phyloP scores from a whole-genome alignment of 371 early-diverging fungal genomes.

The Rhizopus sp. region DNA sequence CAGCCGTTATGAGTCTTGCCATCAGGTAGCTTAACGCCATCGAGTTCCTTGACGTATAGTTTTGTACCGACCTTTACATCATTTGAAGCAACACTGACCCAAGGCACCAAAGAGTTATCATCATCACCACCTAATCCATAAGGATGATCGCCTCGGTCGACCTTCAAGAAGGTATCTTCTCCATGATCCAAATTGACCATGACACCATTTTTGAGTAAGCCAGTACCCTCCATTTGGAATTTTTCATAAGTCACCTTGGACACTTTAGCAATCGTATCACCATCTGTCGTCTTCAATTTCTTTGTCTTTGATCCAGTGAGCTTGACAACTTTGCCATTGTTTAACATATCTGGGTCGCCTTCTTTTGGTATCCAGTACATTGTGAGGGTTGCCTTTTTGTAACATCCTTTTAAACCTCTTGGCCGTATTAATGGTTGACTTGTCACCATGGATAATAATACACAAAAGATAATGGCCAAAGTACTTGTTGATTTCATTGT shows the following conservation, averaged over 20 bases:
- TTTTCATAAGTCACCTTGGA: constrained; percentile 30
- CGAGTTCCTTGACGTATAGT: constrained; percentile 43
- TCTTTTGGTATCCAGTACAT: constrained; percentile 44
- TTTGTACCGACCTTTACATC: constrained; percentile 49
- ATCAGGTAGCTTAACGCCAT: constrained; percentile 48
- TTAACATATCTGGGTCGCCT: constrained; percentile 37
- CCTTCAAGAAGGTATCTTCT: constrained; percentile 15
- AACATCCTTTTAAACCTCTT: constrained; percentile 11
- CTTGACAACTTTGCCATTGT: constrained; percentile 27
- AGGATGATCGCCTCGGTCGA: constrained; percentile 15
- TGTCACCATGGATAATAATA: neutral
- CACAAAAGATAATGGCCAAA: neutral
- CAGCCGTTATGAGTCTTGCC: constrained; percentile 53
- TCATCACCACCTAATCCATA: constrained; percentile 28
- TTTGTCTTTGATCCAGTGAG: constrained; percentile 21
- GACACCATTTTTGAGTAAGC: constrained; percentile 28
- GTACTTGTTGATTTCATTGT: neutral
- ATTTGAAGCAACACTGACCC: constrained; percentile 46
- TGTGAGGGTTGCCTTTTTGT: constrained; percentile 25
- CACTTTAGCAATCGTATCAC: constrained; percentile 28
- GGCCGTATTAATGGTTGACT: neutral
- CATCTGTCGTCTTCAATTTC: constrained; percentile 17
- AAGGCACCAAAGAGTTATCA: constrained; percentile 41
- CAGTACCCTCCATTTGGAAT: constrained; percentile 46
- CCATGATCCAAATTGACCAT: constrained; percentile 29